A percentile compares a stretch with the other conserved stretches of the same genome.
Conservation (phyloP, 306 rosid genomes). For the Myrica gale region DNA sequence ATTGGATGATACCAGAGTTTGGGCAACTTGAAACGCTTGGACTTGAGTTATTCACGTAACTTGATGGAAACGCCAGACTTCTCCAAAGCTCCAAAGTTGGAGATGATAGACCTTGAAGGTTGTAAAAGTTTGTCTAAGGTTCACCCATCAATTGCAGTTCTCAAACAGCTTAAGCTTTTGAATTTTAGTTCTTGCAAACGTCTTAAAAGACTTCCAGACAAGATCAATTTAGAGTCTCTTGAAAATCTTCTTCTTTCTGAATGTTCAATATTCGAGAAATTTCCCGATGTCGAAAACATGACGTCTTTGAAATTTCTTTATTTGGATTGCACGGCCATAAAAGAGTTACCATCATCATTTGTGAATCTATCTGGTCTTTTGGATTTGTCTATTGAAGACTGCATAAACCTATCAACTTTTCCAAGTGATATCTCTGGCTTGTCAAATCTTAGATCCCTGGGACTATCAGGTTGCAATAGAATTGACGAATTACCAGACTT, state of each 20-base stretch:
- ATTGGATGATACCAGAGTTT: not conserved
- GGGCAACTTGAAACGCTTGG: not conserved
- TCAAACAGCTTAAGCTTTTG: not conserved
- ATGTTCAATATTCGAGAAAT: not conserved
- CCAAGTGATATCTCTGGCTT: too few relatives aligned
- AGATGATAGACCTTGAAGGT: not conserved
- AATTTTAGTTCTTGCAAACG: not conserved
- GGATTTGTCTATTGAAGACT: rapidly evolving
- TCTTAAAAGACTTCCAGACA: not conserved
- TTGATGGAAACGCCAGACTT: not conserved
- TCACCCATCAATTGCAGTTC: not conserved
- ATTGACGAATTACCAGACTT: too few relatives aligned
- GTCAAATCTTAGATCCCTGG: too few relatives aligned
- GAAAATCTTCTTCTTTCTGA: not conserved
- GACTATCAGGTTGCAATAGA: too few relatives aligned
- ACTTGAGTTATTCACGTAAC: not conserved
- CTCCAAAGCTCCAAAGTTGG: not conserved
- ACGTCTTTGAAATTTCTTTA: not conserved
- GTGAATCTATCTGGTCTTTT: not conserved
- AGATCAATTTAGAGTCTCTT: not conserved
- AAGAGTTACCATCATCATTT: not conserved
- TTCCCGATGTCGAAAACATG: not conserved
- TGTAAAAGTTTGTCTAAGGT: too few relatives aligned
- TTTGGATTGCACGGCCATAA: not conserved
- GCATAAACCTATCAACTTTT: not conserved